These are phyloP conservation scores for Lecanicillium sp. DNA, from an alignment of 2,329 filamentous ascomycete species.

Conservation along the genomic window DNA sequence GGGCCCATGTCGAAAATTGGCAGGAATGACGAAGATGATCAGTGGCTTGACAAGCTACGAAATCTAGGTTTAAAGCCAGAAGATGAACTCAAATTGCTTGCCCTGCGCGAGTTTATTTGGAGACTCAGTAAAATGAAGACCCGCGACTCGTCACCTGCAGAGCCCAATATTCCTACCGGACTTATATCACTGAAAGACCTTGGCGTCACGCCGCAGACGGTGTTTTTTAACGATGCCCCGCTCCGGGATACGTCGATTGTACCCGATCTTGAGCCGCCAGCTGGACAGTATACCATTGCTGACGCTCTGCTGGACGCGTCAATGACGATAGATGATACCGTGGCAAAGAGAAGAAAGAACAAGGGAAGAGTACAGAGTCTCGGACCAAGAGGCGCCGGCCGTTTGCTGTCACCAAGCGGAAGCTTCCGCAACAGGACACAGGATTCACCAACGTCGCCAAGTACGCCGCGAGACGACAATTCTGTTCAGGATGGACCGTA, in stretches of 20 bases:
- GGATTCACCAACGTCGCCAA: conserved; percentile 29
- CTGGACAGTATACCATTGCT: conserved; percentile 66
- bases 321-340: conserved; percentile 69
- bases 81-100: conserved; percentile 84
- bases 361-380: conserved; percentile 33
- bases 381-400: conserved; percentile 19
- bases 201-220: conserved; percentile 74
- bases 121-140: conserved; percentile 66
- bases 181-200: conserved; percentile 68
- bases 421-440: conserved; percentile 24
- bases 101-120: conserved; percentile 86
- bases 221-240: conserved; percentile 80
- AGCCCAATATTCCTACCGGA: conserved; percentile 23
- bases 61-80: conserved; percentile 76
- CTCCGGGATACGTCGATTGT: conserved; percentile 33
- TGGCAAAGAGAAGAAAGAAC: conserved; percentile 46
- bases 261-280: conserved; percentile 22
- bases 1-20: conserved; percentile 55
- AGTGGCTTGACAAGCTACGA: conserved; percentile 79
- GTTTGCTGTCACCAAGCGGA: conserved; percentile 22
- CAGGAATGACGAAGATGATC: conserved; percentile 87
- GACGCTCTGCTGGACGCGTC: conserved; percentile 90
- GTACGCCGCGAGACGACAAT: conserved; percentile 19
- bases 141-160: conserved; percentile 35
- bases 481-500: conserved; percentile 33